These are phyloP conservation scores for Colletotrichum horii DNA, from an alignment of 2,329 filamentous ascomycete genomes.

Conservation along the genomic window DNA sequence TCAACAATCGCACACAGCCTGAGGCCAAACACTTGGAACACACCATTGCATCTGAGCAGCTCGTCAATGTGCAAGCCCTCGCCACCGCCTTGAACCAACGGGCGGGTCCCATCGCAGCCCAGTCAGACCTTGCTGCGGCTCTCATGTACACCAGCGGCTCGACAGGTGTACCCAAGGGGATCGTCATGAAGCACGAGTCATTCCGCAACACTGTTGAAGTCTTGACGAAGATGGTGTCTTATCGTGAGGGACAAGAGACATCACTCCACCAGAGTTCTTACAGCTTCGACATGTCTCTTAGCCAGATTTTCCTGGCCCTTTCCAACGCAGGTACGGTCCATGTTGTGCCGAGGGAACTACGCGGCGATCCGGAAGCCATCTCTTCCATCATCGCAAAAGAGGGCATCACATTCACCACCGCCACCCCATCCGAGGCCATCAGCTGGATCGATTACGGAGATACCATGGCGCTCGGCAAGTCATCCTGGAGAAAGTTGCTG, in stretches of 20 bases:
- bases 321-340: conserved; percentile 39
- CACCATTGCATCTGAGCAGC: background rate
- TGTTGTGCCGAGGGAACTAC: conserved; percentile 32
- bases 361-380: conserved; percentile 39
- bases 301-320: conserved; percentile 40
- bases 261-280: conserved; percentile 44
- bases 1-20: conserved; percentile 8
- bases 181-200: conserved; percentile 34
- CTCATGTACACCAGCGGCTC: conserved; percentile 39
- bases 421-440: conserved; percentile 46
- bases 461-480: background rate
- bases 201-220: conserved; percentile 30
- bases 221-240: background rate
- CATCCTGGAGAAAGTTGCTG: conserved; percentile 24
- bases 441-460: conserved; percentile 30
- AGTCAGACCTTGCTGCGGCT: background rate
- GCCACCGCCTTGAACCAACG: background rate
- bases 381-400: conserved; percentile 37
- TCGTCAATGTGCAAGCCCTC: background rate
- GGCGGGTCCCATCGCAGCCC: background rate
- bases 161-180: conserved; percentile 45
- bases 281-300: conserved; percentile 46
- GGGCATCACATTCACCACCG: conserved; percentile 39
- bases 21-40: background rate
- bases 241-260: conserved; percentile 25